These are phyloP conservation scores for Pseudophaeomoniella oleicola DNA, from an alignment of 2,329 filamentous ascomycete species.

Conservation along the genomic window DNA sequence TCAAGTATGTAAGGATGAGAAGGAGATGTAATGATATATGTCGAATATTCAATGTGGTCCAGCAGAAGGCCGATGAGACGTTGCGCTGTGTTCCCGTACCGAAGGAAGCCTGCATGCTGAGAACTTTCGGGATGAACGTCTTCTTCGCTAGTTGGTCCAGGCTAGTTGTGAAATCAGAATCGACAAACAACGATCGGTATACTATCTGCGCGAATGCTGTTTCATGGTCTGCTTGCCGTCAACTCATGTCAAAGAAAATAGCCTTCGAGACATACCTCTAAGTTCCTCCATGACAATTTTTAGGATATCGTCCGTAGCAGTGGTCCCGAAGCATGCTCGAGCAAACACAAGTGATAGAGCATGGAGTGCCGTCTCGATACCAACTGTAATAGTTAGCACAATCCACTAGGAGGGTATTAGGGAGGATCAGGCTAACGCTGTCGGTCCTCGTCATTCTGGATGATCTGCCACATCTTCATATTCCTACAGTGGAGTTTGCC, in stretches of 20 bases:
- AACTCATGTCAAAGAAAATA: too few relatives aligned
- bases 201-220: constrained; percentile 19
- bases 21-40: constrained; percentile 37
- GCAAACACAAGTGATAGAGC: constrained; percentile 41
- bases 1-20: background rate
- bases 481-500: constrained; percentile 15
- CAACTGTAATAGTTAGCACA: constrained; percentile 13
- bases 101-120: constrained; percentile 67
- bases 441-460: background rate
- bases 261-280: too few relatives aligned
- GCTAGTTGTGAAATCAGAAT: constrained; percentile 72
- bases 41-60: constrained; percentile 59
- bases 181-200: constrained; percentile 54
- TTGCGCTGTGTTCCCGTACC: constrained; percentile 53
- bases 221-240: constrained; percentile 20
- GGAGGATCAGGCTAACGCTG: too few relatives aligned
- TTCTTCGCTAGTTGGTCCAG: constrained; percentile 63
- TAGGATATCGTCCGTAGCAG: constrained; percentile 56
- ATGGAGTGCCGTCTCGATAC: constrained; percentile 44
- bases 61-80: constrained; percentile 59
- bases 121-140: constrained; percentile 54
- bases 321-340: constrained; percentile 30
- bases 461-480: constrained; percentile 5
- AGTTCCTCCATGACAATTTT: constrained; percentile 40
- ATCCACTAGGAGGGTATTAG: too few relatives aligned